These are phyloP conservation scores for Coniferiporia weirii DNA, from an alignment of 1,284 basidiomycete species.

Conservation along the genomic window DNA sequence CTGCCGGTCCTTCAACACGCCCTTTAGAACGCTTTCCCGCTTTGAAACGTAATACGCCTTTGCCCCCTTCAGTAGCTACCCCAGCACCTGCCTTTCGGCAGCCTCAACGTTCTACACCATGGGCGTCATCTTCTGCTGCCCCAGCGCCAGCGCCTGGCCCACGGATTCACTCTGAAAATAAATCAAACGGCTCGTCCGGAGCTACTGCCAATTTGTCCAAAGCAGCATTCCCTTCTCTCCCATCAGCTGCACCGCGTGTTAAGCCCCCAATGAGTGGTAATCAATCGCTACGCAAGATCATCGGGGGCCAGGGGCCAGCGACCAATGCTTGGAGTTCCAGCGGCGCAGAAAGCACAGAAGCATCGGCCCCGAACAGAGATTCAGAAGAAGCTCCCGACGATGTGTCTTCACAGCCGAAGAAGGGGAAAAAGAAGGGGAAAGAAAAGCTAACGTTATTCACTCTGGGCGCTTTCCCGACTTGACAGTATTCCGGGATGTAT, in stretches of 20 bases:
- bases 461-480: conserved; percentile 25
- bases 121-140: conserved; percentile 35
- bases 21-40: conserved; percentile 43
- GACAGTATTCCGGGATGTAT: not conserved
- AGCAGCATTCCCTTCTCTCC: conserved; percentile 69
- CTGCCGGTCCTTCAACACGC: conserved; percentile 26
- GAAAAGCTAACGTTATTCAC: conserved; percentile 81
- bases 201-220: conserved; percentile 36
- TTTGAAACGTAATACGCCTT: conserved; percentile 30
- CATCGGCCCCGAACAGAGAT: conserved; percentile 19
- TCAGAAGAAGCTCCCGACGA: conserved; percentile 20
- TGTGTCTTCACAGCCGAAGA: conserved; percentile 24
- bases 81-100: conserved; percentile 36
- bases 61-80: conserved; percentile 27
- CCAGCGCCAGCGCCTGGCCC: conserved; percentile 31
- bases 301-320: conserved; percentile 48
- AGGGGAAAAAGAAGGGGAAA: conserved; percentile 74
- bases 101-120: conserved; percentile 50
- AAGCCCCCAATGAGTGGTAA: conserved; percentile 61
- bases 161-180: conserved; percentile 1
- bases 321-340: conserved; percentile 46
- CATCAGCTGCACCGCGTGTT: conserved; percentile 35
- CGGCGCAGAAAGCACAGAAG: conserved; percentile 19
- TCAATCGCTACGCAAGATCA: conserved; percentile 62
- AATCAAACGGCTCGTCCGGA: not conserved